phyloP scores from a whole-genome alignment of 2,329 filamentous ascomycete species.

The Hypoxylon sp. region DNA sequence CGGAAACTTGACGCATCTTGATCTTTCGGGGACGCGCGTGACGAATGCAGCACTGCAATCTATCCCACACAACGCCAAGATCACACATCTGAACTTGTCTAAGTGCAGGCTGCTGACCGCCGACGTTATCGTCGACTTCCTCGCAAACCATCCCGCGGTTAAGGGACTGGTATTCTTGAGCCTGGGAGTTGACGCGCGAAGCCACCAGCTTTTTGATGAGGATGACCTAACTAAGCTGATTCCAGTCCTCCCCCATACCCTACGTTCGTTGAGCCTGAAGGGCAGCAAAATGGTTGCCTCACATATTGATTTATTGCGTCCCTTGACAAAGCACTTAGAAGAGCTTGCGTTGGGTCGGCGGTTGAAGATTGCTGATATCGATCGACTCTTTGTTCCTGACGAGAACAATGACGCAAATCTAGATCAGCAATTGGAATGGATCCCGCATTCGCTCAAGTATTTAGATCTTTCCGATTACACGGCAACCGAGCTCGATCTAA shows the following conservation, averaged over 20 bases:
- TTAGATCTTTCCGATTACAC: slow-evolving; percentile 82
- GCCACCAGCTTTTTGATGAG: slow-evolving; percentile 78
- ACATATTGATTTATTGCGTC: slow-evolving; percentile 75
- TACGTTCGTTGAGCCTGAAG: slow-evolving; percentile 82
- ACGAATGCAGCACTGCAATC: slow-evolving; percentile 78
- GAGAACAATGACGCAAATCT: slow-evolving; percentile 53
- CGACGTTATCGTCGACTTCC: slow-evolving; percentile 76
- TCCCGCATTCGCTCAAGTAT: slow-evolving; percentile 76
- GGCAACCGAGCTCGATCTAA: slow-evolving; percentile 72
- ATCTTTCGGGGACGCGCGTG: slow-evolving; percentile 83
- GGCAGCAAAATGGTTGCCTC: slow-evolving; percentile 77
- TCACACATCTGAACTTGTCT: slow-evolving; percentile 84
- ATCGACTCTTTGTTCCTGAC: slow-evolving; percentile 72
- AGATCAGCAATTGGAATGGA: slow-evolving; percentile 61
- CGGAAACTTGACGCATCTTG: slow-evolving; percentile 78
- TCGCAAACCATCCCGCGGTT: slow-evolving; percentile 79
- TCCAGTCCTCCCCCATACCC: slow-evolving; percentile 73
- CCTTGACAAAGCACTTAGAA: slow-evolving; percentile 79
- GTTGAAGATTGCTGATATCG: slow-evolving; percentile 75
- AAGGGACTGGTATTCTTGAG: slow-evolving; percentile 79
- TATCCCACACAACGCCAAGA: slow-evolving; percentile 77
- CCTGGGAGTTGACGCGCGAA: slow-evolving; percentile 78
- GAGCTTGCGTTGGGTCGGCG: slow-evolving; percentile 81
- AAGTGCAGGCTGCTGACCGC: slow-evolving; percentile 81
- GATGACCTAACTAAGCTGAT: slow-evolving; percentile 76